Base-by-base conservation (phyloP, 2,329 filamentous ascomycete genomes). In the Elsinoe perseae region DNA sequence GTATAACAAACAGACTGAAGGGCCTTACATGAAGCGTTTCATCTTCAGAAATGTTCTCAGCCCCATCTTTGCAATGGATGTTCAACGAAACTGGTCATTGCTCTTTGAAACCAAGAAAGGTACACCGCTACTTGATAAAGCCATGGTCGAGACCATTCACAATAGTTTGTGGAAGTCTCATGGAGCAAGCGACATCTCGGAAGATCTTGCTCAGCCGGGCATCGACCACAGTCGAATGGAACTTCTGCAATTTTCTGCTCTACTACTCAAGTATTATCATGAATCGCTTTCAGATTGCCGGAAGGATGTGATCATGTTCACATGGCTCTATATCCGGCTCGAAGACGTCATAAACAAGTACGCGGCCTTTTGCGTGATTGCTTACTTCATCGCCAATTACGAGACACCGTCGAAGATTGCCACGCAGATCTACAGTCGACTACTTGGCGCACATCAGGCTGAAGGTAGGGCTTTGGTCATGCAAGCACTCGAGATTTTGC, bases 311-410 rank as follows among this genome's bases (percentile, higher is more conserved):
- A 98, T 98, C 67, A 97, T 96, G 72, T 98, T 97, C 71, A 91
- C 90, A 2, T 99, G 93, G 93, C 95, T 91, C 16, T 97, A 95
- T 68, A 98, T 98, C 65, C 84, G 89, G 21, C 80, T 98, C n/a
- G 95, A 99, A 66, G 93, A 99, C 70, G 88, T 95, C 57, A 95
- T 98, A 75, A 98, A 97, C 76, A 98, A 98, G 71, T 93, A 97
- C 69, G 93, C 92, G 0, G 91, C 93, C 2, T 98, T 98, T 65
- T 92, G 96, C 4, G 83, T 98, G 4, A 95, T 98, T 59, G 90
- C 89, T 2, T 98, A 96, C 71, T 98, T 98, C 74, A 96, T 98
- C 64, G 89, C 89, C 0, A 87, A 95, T 61, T 98, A 95, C 67
- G 95, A 98, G 64, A 97, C 93, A 0, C 95, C 93, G 0, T 80